These are phyloP conservation scores for Solanum ossicruentum DNA, from an alignment of 257 asterid species.

Conservation along the genomic window DNA sequence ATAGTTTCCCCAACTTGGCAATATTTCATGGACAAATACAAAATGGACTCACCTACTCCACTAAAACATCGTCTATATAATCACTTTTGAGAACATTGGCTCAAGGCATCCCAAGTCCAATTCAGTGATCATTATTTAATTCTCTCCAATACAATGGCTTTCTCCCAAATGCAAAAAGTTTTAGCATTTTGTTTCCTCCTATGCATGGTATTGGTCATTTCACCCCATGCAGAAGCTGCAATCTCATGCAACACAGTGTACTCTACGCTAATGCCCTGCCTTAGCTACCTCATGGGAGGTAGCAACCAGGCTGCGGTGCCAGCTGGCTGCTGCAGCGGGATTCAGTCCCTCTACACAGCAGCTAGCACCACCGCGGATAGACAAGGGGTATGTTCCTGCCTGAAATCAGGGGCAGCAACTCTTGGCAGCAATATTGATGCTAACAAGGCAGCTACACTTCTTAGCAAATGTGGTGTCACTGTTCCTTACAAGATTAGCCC, in stretches of 20 bases:
- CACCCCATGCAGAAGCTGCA: not conserved
- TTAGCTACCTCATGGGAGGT: not conserved
- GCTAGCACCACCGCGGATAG: not conserved
- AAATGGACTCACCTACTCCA: not conserved
- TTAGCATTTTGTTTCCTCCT: not conserved
- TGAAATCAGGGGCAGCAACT: not conserved
- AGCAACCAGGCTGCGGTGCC: not conserved
- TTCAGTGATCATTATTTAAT: not conserved
- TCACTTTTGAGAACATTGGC: not conserved
- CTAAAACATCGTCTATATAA: not conserved
- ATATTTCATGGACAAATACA: not conserved
- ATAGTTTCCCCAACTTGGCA: not conserved
- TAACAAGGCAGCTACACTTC: not conserved
- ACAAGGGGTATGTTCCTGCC: not conserved
- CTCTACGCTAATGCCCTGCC: not conserved
- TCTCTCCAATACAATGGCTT: not conserved
- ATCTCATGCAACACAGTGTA: not conserved
- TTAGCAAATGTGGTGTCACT: not conserved
- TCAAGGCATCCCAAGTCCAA: not conserved
- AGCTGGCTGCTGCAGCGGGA: not conserved
- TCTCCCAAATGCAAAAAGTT: not conserved
- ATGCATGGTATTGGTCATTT: not conserved
- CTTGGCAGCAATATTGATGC: not conserved
- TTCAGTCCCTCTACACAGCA: not conserved
- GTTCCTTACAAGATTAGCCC: constrained; percentile 6